Base-by-base conservation (phyloP, 768 basidiomycete species). In the Lentinula detonsa region DNA sequence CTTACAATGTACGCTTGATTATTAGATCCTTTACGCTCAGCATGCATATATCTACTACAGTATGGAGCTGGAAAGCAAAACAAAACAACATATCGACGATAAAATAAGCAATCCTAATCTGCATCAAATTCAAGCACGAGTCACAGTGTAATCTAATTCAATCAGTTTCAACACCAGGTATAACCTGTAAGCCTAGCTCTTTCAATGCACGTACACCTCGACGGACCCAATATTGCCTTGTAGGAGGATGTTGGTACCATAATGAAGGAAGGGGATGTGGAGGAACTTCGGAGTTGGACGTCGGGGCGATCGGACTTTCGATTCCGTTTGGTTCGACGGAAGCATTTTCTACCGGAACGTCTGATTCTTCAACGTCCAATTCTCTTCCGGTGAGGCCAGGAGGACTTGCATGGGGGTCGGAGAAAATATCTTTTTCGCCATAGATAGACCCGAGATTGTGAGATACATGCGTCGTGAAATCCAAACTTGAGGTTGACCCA, bases 241-340 rank as follows among this genome's bases (percentile, higher is more conserved):
- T 31, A 9, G 57, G n/a, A 34, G 57, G 33, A 48, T 59, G 33
- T 33, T 59, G 57, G 33, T 59, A 59, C 57, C 57, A 59, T 21
- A 59, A 39, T 21, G 57, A 50, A 34, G 57, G 57, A 34, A 59
- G 48, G 33, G n/a, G 37, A 18, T 40, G 31, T 7, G 34, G 0
- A 7, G 28, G 21, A 34, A 28, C 10, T 23, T 51, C 35, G n/a
- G 33, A 34, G 3, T 21, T 23, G 46, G 46, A 48, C n/a, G 10
- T 23, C 9, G 16, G 46, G 3, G 21, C 18, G 46, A 48, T 2
- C 3, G 18, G 16, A 23, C 6, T 48, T n/a, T 23, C 46, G 11
- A 21, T 48, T 23, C 3, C 8, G 11, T 9, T 21, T 18, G 9
- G 46, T 23, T 48, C 46, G 46, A 23, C 21, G 46, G 46, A 5